Evolutionary conservation across 768 basidiomycete genomes (phyloP), one percentile per base, ranked within the genome.

Genomic region (Mycena galericulata): DNA sequence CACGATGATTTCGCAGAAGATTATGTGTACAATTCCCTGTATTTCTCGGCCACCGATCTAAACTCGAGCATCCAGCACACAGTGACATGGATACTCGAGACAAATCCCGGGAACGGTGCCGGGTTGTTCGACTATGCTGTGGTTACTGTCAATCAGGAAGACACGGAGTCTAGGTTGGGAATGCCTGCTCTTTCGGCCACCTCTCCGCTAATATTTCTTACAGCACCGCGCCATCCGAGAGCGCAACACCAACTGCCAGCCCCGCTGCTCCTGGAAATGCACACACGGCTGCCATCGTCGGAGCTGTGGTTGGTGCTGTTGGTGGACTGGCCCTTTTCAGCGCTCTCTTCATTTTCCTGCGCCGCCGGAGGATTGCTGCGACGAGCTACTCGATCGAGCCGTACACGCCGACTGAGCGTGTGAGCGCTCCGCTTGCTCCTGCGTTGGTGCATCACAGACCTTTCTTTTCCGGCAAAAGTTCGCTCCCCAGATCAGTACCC

Each of bases 61-160:
- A 43, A 54, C n/a, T 15, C 62, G 24, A 30, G 4, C 15, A 34
- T 38, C 0, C 29, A 34, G 53, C 62, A 64, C 29, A 55, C 53
- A 6, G 51, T 64, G 18, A 20, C 40, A 9, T 64, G 62, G 62
- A 29, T 64, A 2, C 15, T 64, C 14, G 24, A 64, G 30, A 1
- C 2, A 1, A 55, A 20, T 40, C 10, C 29, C 12, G 24, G 15
- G 3, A 43, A 34, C 15, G 41, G 24, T 3, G 10, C 62, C 12
- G 62, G 29, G 15, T 30, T 47, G 22, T 55, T 64, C 34, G 62
- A 64, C n/a, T 64, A 64, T 36, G 62, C 62, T 0, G 8, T 54
- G 5, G n/a, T 64, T 18, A 64, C 62, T 12, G 27, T 62, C 11
- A 40, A 53, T 10, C 12, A 38, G 22, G 3, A 5, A 9, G 50